phyloP scores from a whole-genome alignment of 164 flowering plant genomes.

The Sedum album region DNA sequence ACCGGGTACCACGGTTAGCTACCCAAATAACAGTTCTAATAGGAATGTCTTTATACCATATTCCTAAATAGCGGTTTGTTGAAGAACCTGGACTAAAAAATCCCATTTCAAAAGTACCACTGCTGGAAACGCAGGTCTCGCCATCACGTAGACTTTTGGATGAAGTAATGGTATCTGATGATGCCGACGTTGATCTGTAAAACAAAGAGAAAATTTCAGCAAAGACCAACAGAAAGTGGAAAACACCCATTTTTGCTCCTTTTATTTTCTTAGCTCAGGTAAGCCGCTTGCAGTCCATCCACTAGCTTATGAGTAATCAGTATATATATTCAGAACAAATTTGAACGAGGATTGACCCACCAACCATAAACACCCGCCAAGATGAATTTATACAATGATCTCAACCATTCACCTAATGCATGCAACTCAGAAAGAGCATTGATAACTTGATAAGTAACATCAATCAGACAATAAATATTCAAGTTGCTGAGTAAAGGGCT shows the following conservation, averaged over 20 bases:
- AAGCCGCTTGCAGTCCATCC: not conserved
- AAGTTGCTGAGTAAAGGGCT: no score
- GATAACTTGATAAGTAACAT: no score
- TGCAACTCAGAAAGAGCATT: not conserved
- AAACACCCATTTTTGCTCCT: not conserved
- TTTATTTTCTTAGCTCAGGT: not conserved
- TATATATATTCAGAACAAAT: not conserved
- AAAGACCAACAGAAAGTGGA: not conserved
- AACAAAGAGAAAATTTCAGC: conserved; percentile 6
- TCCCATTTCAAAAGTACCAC: conserved; percentile 26
- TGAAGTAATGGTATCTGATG: conserved; percentile 7
- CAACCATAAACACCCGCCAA: not conserved
- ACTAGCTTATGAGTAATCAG: not conserved
- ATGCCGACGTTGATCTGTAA: not conserved
- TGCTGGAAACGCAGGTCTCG: conserved; percentile 23
- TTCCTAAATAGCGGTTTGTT: conserved; percentile 27
- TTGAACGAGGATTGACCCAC: not conserved
- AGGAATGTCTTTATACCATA: conserved; percentile 33
- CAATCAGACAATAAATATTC: no score
- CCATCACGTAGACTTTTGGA: conserved; percentile 10
- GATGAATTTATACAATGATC: not conserved
- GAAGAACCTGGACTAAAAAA: conserved; percentile 39
- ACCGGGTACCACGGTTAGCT: conserved; percentile 37
- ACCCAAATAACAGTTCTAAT: conserved; percentile 37
- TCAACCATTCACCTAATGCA: not conserved